phyloP scores from a whole-genome alignment of 495 filamentous ascomycete genomes.

The Opeltia flavorubescens region DNA sequence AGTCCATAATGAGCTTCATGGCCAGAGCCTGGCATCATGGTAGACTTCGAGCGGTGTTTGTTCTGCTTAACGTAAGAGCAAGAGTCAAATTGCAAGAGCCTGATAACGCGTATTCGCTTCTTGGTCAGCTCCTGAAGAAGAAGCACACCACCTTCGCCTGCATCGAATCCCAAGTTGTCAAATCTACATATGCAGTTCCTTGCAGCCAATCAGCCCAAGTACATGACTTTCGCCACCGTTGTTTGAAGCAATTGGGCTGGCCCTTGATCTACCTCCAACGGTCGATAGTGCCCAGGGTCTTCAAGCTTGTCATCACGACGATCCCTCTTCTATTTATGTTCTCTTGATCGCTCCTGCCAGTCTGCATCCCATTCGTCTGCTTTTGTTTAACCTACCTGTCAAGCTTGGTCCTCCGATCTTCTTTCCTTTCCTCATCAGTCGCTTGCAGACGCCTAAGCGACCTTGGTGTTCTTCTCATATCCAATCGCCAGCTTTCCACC shows the following conservation, averaged over 20 bases:
- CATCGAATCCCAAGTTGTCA: background rate
- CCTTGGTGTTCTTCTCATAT: background rate
- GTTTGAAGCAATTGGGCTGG: conserved; percentile 3
- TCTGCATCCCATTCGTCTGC: conserved; percentile 9
- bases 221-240: conserved; percentile 6
- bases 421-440: background rate
- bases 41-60: no score
- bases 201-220: background rate
- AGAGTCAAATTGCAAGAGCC: no score
- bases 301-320: conserved; percentile 6
- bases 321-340: conserved; percentile 6
- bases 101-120: background rate
- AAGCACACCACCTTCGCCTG: background rate
- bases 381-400: conserved; percentile 8
- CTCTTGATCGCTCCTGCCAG: background rate
- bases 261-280: background rate
- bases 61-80: no score
- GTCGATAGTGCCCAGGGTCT: conserved; percentile 4
- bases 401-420: background rate
- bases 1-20: no score
- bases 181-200: background rate
- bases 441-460: conserved; percentile 1
- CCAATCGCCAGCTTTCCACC: conserved; percentile 1
- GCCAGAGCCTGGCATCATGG: no score
- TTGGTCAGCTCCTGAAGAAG: background rate